Conservation (phyloP, 2,329 filamentous ascomycete species). For the Thermoascus crustaceus region DNA sequence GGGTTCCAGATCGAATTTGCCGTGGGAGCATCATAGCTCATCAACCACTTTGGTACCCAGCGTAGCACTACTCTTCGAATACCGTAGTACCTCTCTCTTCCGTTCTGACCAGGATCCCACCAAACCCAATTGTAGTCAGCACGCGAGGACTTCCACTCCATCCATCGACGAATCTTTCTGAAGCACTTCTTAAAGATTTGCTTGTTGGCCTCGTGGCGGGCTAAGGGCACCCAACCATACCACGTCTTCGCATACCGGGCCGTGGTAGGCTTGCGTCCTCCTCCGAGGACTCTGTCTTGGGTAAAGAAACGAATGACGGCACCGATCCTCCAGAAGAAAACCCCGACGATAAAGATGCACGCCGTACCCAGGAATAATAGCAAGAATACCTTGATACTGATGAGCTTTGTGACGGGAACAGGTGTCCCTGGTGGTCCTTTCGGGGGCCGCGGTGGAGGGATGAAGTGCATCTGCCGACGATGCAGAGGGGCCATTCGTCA, state of each 20-base stretch:
- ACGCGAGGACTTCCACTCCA: slow-evolving; percentile 27
- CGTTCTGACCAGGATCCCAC: slow-evolving; percentile 31
- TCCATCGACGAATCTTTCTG: slow-evolving; percentile 16
- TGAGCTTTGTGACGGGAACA: slow-evolving; percentile 16
- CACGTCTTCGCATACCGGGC: slow-evolving; percentile 33
- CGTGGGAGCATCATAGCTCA: slow-evolving; percentile 17
- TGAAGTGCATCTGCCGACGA: slow-evolving; percentile 16
- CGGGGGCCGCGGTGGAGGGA: slow-evolving; percentile 17
- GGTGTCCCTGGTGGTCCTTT: slow-evolving; percentile 17
- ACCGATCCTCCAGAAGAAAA: slow-evolving; percentile 33
- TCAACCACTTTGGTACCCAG: slow-evolving; percentile 20
- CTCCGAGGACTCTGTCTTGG: slow-evolving; percentile 22
- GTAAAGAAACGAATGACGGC: slow-evolving; percentile 29
- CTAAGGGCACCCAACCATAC: slow-evolving; percentile 33
- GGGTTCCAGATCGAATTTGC: slow-evolving; percentile 22
- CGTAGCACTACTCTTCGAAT: slow-evolving; percentile 10
- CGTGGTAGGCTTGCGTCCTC: slow-evolving; percentile 20
- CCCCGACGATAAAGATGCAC: slow-evolving; percentile 28
- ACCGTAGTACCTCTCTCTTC: slow-evolving; percentile 13
- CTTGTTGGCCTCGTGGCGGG: slow-evolving; percentile 25
- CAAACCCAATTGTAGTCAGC: slow-evolving; percentile 33
- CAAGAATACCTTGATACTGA: slow-evolving; percentile 23
- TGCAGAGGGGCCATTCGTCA: slow-evolving; percentile 24
- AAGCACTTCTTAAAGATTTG: slow-evolving; percentile 13
- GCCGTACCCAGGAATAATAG: slow-evolving; percentile 29